Base-by-base conservation (phyloP, 2,329 filamentous ascomycete species). In the Monilinia fructicola region DNA sequence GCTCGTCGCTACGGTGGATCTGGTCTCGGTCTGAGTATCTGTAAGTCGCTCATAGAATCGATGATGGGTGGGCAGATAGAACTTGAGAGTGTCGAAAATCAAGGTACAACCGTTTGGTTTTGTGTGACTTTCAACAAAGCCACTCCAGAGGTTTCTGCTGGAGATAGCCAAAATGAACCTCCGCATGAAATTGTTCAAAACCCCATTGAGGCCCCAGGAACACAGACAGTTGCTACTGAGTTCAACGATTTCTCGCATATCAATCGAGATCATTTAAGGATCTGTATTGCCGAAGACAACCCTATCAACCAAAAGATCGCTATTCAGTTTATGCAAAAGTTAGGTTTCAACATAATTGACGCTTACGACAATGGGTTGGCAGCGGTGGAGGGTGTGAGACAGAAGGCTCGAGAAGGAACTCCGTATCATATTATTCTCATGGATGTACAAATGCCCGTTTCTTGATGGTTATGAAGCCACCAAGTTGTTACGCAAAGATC, bases 391-490 rank as follows among this genome's bases (percentile, higher is more conserved):
- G 93, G 92, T 0, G 80, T 97, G n/a, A 87, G 90, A 11, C 89
- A 88, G 67, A 90, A 89, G 69, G 90, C 90, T 4, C 82, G 81
- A 54, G 89, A 91, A 69, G 89, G 89, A 1, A 82, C 82, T 11
- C 93, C 93, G 0, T 97, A 96, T 79, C 93, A 97, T 74, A 84
- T 97, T 42, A 89, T 96, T 52, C 84, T 97, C 54, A 97, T 97
- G 93, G 93, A 97, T 76, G 92, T 96, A 4, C 93, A 97, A 78
- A 97, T 97, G 93, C 93, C 93, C 0, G 87, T 96, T 96, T 4
- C 85, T 96, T 11, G 93, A 97, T 76, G 93, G 93, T 7, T 97
- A 97, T 76, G 91, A 96, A 77, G 93, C 93, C 1, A 97, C 93
- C 0, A 90, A 90, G 71, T 84, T 92, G 67, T 87, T 97, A 54